Evolutionary conservation across 441 rosid genomes (phyloP).

Genomic region (Brassica balearica): DNA sequence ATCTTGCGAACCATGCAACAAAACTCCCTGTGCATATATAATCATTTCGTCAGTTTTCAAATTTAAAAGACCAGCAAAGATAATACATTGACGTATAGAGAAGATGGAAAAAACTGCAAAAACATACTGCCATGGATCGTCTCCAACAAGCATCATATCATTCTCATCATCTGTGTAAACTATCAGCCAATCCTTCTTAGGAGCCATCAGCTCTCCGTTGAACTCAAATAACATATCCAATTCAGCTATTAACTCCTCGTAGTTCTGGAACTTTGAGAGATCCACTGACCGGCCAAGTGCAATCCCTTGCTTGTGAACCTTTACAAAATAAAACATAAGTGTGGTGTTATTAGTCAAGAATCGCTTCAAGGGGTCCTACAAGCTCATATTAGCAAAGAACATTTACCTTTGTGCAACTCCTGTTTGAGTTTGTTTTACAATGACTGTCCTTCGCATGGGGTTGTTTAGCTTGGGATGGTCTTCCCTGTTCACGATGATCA

Average conservation of each 20-base stretch:
- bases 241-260: conserved; percentile 76
- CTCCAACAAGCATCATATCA: conserved; percentile 99
- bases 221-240: conserved; percentile 87
- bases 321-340: neutral
- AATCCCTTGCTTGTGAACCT: conserved; percentile 95
- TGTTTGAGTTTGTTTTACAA: conserved; percentile 55
- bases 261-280: conserved; percentile 79
- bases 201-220: conserved; percentile 76
- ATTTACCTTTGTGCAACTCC: conserved; percentile 87
- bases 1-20: conserved; percentile 94
- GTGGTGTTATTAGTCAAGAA: neutral
- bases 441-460: conserved; percentile 54
- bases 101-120: neutral
- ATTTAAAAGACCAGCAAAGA: neutral
- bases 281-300: conserved; percentile 98
- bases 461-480: conserved; percentile 45
- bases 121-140: conserved; percentile 99
- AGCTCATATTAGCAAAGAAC: neutral
- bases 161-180: conserved; percentile 94
- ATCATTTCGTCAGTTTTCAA: conserved; percentile 6
- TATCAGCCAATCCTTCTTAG: conserved; percentile 75
- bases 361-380: neutral
- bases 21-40: conserved; percentile 71
- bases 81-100: neutral
- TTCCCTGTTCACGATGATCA: conserved; percentile 55